A percentile compares a stretch with the other conserved stretches of the same genome.
phyloP scores from a whole-genome alignment of 1,284 basidiomycete genomes.

The Ustilago trichophora region DNA sequence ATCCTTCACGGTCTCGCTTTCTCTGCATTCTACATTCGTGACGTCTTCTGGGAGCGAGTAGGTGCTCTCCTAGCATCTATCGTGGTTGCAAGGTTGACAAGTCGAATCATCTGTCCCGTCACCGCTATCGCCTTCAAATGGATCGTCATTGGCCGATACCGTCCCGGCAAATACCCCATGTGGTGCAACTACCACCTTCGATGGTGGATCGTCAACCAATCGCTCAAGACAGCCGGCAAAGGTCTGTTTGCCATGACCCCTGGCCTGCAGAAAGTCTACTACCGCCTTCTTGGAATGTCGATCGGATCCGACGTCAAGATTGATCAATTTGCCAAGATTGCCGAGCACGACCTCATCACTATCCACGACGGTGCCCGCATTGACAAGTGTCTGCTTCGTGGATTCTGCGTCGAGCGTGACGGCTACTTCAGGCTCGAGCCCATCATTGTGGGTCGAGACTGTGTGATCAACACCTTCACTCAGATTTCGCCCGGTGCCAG shows the following conservation, averaged over 20 bases:
- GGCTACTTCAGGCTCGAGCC: constrained; percentile 66
- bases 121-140: constrained; percentile 67
- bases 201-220: constrained; percentile 67
- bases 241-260: constrained; percentile 64
- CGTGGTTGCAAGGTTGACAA: constrained; percentile 61
- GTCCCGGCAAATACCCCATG: constrained; percentile 66
- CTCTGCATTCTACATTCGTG: constrained; percentile 65
- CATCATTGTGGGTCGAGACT: constrained; percentile 65
- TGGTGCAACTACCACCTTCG: constrained; percentile 67
- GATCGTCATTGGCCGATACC: constrained; percentile 65
- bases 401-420: constrained; percentile 66
- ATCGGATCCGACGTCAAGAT: constrained; percentile 64
- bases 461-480: constrained; percentile 66
- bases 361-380: constrained; percentile 65
- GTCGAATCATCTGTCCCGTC: constrained; percentile 65
- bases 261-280: constrained; percentile 60
- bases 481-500: constrained; percentile 66
- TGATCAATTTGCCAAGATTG: constrained; percentile 60
- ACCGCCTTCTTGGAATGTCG: constrained; percentile 64
- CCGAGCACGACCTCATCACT: constrained; percentile 65
- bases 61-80: constrained; percentile 63
- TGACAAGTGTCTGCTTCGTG: constrained; percentile 65
- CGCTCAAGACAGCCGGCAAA: constrained; percentile 63
- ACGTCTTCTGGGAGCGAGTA: constrained; percentile 66
- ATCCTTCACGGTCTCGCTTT: constrained; percentile 66